Evolutionary conservation across 2,329 filamentous ascomycete species (phyloP), one percentile per base, ranked within the genome.

Genomic region (Epichloe sibirici): DNA sequence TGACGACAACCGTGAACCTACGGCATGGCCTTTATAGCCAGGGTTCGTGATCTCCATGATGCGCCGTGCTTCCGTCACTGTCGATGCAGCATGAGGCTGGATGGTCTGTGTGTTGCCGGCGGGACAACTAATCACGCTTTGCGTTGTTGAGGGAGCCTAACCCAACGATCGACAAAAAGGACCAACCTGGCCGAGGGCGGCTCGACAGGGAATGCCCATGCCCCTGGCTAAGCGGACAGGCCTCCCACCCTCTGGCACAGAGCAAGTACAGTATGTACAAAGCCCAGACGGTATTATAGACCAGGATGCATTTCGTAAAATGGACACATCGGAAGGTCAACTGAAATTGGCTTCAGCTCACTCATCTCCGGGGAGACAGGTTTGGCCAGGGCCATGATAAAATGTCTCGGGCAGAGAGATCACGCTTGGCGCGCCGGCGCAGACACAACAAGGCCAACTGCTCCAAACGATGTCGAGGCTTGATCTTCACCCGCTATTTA

Each of bases 361-460:
- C 42, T 52, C 49, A 53, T 53, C 40, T 49, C 51, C 45, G 49
- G 23, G 42, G n/a, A 46, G 45, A 53, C 47, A 35, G 48, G 12
- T 37, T 44, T 44, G 52, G 54, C 37, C 46, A 15, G 39, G 44
- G 46, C 39, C 45, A 57, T 53, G 51, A 50, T 51, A 35, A 52
- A n/a, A 55, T 55, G 57, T 59, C 56, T 58, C 52, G 56, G 55
- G 37, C 51, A 55, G 40, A 49, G 42, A 31, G 38, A 50, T 44
- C 35, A 39, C 51, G 34, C 28, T 37, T 52, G 45, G 52, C 38
- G 40, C 38, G 39, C 38, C 48, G 31, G 51, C 35, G 12, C 25
- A 40, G 21, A 34, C 35, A 21, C 40, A n/a, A 45, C 21, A 48
- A 38, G 28, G 45, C 13, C 12, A 43, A 49, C 17, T 43, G 34